These are phyloP conservation scores for Leonotis leonurus DNA, from an alignment of 257 asterid genomes.

Conservation along the genomic window DNA sequence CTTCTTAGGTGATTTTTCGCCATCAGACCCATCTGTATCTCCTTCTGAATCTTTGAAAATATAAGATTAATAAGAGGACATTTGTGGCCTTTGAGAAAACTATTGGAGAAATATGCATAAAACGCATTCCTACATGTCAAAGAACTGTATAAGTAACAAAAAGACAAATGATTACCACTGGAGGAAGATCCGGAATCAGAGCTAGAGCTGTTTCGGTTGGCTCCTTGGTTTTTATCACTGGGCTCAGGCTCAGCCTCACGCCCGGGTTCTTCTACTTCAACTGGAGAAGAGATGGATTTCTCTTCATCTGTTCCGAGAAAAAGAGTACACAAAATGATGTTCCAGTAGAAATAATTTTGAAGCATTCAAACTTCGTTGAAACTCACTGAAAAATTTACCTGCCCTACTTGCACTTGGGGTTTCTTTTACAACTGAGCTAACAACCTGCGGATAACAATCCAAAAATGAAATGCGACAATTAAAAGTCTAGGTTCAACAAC, in stretches of 20 bases:
- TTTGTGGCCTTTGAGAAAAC: not conserved
- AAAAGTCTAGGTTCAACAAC: not conserved
- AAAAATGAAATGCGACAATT: not conserved
- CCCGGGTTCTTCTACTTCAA: constrained; percentile 37
- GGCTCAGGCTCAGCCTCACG: constrained; percentile 30
- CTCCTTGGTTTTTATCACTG: constrained; percentile 41
- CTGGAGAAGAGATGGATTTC: constrained; percentile 33
- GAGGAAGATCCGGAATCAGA: constrained; percentile 62
- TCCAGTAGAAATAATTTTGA: not conserved
- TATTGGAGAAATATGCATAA: constrained; percentile 8
- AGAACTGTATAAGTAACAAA: not conserved
- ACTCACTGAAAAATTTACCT: constrained; percentile 31
- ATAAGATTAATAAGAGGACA: constrained; percentile 12
- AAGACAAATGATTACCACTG: constrained; percentile 37
- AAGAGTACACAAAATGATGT: constrained; percentile 11
- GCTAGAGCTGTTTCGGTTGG: constrained; percentile 43
- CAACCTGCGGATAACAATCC: constrained; percentile 24
- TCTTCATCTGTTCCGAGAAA: constrained; percentile 33
- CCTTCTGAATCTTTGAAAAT: constrained; percentile 62
- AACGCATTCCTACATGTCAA: not conserved
- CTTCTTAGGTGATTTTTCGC: constrained; percentile 34
- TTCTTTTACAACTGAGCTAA: constrained; percentile 36
- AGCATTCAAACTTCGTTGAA: not conserved
- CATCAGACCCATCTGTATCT: constrained; percentile 60
- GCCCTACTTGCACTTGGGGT: constrained; percentile 35